phyloP scores from a whole-genome alignment of 257 asterid species.

The Cordia subcordata region DNA sequence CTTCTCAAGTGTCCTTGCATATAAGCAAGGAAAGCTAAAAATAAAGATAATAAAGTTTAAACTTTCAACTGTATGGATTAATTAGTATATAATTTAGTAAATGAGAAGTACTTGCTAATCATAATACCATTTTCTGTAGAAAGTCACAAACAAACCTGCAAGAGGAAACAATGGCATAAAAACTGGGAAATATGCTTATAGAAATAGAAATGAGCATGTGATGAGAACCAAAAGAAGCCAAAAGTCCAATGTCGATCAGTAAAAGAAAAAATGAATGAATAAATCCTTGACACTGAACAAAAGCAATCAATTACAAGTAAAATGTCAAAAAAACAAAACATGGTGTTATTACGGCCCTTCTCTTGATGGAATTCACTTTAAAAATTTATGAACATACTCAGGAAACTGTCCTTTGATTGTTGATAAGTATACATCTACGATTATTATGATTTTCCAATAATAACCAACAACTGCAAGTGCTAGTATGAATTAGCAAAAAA shows the following conservation, averaged over 20 bases:
- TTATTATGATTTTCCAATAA: too few relatives aligned
- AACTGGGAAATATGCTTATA: background rate
- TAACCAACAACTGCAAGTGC: too few relatives aligned
- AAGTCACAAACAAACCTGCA: slow-evolving; percentile 79
- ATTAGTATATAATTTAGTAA: too few relatives aligned
- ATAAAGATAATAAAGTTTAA: too few relatives aligned
- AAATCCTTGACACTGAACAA: background rate
- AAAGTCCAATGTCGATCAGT: background rate
- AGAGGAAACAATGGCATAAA: slow-evolving; percentile 4
- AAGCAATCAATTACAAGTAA: background rate
- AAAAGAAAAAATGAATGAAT: background rate
- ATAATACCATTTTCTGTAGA: slow-evolving; percentile 76
- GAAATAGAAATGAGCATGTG: background rate
- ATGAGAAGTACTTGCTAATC: background rate
- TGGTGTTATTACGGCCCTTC: background rate
- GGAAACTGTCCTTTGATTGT: slow-evolving; percentile 79
- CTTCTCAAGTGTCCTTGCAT: too few relatives aligned
- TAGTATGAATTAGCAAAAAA: too few relatives aligned
- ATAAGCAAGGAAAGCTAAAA: too few relatives aligned
- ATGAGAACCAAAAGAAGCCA: too few relatives aligned
- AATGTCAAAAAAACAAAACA: background rate
- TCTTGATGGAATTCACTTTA: background rate
- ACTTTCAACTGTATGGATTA: too few relatives aligned
- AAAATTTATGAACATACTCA: slow-evolving; percentile 40
- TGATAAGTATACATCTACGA: slow-evolving; percentile 74